These are phyloP conservation scores for Bipolaris cookei DNA, from an alignment of 2,329 filamentous ascomycete species.

Conservation along the genomic window DNA sequence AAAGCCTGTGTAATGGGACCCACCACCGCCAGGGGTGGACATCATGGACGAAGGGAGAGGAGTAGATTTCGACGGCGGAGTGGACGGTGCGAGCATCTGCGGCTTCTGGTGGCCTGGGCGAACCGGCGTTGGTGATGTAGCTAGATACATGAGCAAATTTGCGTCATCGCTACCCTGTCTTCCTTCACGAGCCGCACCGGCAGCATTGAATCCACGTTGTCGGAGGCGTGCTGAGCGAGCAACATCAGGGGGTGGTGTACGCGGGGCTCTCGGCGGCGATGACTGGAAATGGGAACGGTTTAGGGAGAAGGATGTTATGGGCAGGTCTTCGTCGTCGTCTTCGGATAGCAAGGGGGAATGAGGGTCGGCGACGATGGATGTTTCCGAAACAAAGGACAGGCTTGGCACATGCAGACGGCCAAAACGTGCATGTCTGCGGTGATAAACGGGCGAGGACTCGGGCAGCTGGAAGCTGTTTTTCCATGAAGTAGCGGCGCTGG, in stretches of 20 bases:
- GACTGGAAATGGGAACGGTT: slow-evolving; percentile 66
- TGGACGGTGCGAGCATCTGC: slow-evolving; percentile 60
- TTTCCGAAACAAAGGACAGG: slow-evolving; percentile 78
- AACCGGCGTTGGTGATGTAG: slow-evolving; percentile 88
- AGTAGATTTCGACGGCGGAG: slow-evolving; percentile 60
- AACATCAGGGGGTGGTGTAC: slow-evolving; percentile 50
- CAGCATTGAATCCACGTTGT: slow-evolving; percentile 47
- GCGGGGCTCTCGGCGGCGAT: slow-evolving; percentile 71
- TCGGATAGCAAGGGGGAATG: slow-evolving; percentile 68
- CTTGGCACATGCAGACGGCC: slow-evolving; percentile 71
- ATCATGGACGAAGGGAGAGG: slow-evolving; percentile 84
- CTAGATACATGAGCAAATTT: slow-evolving; percentile 85
- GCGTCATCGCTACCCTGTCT: slow-evolving; percentile 80
- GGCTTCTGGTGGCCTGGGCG: slow-evolving; percentile 57
- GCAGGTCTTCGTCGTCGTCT: slow-evolving; percentile 83
- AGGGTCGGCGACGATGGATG: slow-evolving; percentile 69
- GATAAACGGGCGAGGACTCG: slow-evolving; percentile 86
- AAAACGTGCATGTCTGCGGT: slow-evolving; percentile 75
- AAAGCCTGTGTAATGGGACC: slow-evolving; percentile 62
- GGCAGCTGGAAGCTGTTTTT: slow-evolving; percentile 77
- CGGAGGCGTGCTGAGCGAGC: slow-evolving; percentile 51
- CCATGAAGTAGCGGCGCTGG: slow-evolving; percentile 68
- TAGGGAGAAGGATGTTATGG: slow-evolving; percentile 73
- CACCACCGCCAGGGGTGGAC: slow-evolving; percentile 77
- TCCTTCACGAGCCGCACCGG: slow-evolving; percentile 52